phyloP scores from a whole-genome alignment of 768 basidiomycete species.

The Naganishia kalamii region DNA sequence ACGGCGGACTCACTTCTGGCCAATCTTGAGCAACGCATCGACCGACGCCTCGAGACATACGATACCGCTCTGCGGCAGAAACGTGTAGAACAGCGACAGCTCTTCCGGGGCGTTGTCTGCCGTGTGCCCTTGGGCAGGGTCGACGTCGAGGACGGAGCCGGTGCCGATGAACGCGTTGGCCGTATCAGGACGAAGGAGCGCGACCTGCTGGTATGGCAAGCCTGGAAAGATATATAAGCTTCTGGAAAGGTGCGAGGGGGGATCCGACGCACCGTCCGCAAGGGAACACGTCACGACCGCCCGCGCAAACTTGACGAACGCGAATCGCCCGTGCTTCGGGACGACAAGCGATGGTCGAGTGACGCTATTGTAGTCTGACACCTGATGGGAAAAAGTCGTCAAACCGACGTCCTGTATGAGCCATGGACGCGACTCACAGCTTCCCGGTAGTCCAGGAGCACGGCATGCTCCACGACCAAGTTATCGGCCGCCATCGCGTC shows the following conservation, averaged over 20 bases:
- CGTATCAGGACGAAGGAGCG: background rate
- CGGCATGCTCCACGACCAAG: background rate
- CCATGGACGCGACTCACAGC: background rate
- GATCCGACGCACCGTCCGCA: background rate
- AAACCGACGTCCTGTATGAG: background rate
- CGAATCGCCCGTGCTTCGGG: conserved; percentile 1
- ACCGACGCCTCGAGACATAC: conserved; percentile 3
- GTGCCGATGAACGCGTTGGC: conserved; percentile 2
- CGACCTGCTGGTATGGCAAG: conserved; percentile 6
- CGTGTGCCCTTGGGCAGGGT: background rate
- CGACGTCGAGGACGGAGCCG: conserved; percentile 1
- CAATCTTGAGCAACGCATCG: background rate
- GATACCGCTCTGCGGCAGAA: conserved; percentile 7
- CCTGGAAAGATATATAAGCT: background rate
- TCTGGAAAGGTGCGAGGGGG: background rate
- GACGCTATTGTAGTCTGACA: background rate
- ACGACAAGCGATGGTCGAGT: background rate
- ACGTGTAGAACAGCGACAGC: background rate
- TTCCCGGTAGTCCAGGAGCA: background rate
- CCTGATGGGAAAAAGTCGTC: background rate
- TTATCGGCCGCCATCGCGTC: conserved; percentile 8
- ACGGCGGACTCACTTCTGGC: background rate
- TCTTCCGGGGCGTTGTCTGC: background rate
- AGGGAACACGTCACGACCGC: conserved; percentile 6
- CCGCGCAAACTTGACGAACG: conserved; percentile 1